Percentiles rank a stretch among this genome's conserved stretches.
These are phyloP conservation scores for Dinochytrium kinnereticum DNA, from an alignment of 371 early-diverging fungal genomes.

Conservation along the genomic window DNA sequence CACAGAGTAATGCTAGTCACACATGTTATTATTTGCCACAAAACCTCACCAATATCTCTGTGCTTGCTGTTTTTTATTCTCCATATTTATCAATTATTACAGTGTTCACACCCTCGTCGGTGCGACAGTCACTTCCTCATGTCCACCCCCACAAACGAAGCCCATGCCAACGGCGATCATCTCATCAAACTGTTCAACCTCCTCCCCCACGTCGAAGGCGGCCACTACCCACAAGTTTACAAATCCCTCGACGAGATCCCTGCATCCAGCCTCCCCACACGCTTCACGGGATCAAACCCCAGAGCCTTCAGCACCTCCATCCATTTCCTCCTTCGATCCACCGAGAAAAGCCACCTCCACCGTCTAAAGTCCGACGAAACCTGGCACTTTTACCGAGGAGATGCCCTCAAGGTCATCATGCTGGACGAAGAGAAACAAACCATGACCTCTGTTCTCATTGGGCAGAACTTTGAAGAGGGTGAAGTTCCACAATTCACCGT, in stretches of 20 bases:
- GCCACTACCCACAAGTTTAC: neutral
- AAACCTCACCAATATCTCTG: too few species aligned
- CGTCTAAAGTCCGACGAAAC: conserved; percentile 5
- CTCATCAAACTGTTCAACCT: conserved; percentile 1
- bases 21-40: too few species aligned
- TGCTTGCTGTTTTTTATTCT: too few species aligned
- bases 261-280: neutral
- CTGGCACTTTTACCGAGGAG: conserved; percentile 7
- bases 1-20: too few species aligned
- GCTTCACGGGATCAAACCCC: neutral
- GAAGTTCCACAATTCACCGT: neutral
- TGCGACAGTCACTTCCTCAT: neutral
- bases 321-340: neutral
- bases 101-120: too few species aligned
- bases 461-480: neutral
- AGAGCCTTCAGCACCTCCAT: conserved; percentile 3
- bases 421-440: neutral
- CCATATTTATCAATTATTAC: too few species aligned
- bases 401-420: neutral
- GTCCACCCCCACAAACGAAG: neutral
- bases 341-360: neutral
- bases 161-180: neutral
- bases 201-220: conserved; percentile 8
- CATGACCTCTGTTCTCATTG: neutral
- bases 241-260: neutral